phyloP scores from a whole-genome alignment of 768 basidiomycete species.

The Pleurotus citrinopileatus region DNA sequence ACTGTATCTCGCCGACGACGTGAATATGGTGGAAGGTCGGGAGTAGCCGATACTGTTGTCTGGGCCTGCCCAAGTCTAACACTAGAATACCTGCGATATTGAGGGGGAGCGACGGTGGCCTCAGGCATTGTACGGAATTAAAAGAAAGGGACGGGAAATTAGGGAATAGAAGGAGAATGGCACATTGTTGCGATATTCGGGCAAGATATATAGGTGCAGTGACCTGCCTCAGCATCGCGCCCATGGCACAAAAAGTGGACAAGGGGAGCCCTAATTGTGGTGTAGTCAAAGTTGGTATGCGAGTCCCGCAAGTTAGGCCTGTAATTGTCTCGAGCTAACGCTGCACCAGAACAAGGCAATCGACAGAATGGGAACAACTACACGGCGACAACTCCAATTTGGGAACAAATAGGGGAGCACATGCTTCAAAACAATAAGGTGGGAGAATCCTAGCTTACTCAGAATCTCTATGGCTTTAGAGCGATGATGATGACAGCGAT shows the following conservation, averaged over 20 bases:
- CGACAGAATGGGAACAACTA: slow-evolving; percentile 5
- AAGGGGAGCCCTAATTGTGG: slow-evolving; percentile 29
- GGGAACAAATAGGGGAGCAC: slow-evolving; percentile 9
- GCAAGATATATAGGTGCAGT: slow-evolving; percentile 1
- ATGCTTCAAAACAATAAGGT: slow-evolving; percentile 10
- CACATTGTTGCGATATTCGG: slow-evolving; percentile 5
- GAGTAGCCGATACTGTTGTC: slow-evolving; percentile 8
- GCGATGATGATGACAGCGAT: neutral
- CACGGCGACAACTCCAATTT: slow-evolving; percentile 1
- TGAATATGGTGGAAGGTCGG: slow-evolving; percentile 19
- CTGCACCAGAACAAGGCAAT: slow-evolving; percentile 3
- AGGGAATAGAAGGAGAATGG: slow-evolving; percentile 12
- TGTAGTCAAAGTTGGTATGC: slow-evolving; percentile 14
- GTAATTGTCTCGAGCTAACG: slow-evolving; percentile 19
- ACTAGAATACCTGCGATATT: slow-evolving; percentile 44
- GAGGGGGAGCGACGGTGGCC: slow-evolving; percentile 48
- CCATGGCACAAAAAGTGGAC: slow-evolving; percentile 18
- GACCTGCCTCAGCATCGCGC: neutral
- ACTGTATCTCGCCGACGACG: slow-evolving; percentile 8
- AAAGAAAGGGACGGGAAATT: slow-evolving; percentile 25
- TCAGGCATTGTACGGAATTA: neutral
- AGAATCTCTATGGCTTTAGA: neutral
- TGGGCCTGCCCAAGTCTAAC: slow-evolving; percentile 49
- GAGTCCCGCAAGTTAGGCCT: slow-evolving; percentile 10
- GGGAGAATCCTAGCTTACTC: neutral